Evolutionary conservation across 2,329 filamentous ascomycete genomes (phyloP).

Genomic region (Fusarium guadeloupense): DNA sequence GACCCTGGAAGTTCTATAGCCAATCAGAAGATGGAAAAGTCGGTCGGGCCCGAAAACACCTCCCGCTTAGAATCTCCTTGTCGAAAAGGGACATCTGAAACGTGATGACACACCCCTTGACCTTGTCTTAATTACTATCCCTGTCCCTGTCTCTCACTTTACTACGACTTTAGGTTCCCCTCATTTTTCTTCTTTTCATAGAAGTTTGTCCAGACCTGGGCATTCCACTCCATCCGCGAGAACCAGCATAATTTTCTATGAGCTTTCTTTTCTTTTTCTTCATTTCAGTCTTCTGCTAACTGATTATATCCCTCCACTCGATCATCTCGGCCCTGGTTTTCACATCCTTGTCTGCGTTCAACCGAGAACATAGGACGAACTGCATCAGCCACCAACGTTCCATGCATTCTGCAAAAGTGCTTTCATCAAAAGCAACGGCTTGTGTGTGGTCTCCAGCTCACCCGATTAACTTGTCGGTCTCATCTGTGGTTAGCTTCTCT

Average conservation of each 20-base stretch:
- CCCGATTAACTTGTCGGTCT: conserved; percentile 7
- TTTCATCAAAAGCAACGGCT: background rate
- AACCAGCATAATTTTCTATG: background rate
- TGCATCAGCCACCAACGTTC: conserved; percentile 17
- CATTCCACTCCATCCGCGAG: conserved; percentile 4
- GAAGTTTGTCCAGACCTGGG: conserved; percentile 13
- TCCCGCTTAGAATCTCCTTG: conserved; percentile 30
- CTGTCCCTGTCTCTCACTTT: too few species aligned
- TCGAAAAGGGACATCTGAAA: conserved; percentile 33
- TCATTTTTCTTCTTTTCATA: conserved; percentile 16
- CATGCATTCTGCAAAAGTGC: background rate
- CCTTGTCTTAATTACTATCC: background rate
- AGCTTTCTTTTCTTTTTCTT: conserved; percentile 12
- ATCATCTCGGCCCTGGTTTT: conserved; percentile 8
- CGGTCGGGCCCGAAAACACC: conserved; percentile 29
- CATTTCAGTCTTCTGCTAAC: background rate
- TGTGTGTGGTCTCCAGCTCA: background rate
- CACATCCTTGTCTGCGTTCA: background rate
- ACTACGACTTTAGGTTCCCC: conserved; percentile 14
- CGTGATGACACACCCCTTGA: conserved; percentile 10
- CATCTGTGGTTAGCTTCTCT: conserved; percentile 1
- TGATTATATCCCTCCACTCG: conserved; percentile 12
- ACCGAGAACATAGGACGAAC: conserved; percentile 6
- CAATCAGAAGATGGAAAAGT: conserved; percentile 14
- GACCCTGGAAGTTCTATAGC: conserved; percentile 4